phyloP scores from a whole-genome alignment of 768 basidiomycete genomes.

The Phlegmacium glaucopus region DNA sequence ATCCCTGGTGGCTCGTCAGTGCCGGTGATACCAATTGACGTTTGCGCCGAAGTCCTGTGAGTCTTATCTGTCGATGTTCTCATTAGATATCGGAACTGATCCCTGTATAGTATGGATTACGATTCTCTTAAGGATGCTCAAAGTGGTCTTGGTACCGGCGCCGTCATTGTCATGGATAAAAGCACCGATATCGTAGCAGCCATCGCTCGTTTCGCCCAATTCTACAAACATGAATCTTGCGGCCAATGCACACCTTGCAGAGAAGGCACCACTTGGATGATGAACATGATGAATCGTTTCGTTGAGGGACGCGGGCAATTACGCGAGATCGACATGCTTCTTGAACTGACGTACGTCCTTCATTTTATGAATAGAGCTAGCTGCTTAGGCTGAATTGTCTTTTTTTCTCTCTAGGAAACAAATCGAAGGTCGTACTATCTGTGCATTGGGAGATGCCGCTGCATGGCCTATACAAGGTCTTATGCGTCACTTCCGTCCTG shows the following conservation, averaged over 20 bases:
- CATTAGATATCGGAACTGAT: neutral
- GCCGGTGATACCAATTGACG: conserved; percentile 81
- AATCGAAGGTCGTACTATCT: conserved; percentile 95
- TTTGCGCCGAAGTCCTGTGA: conserved; percentile 85
- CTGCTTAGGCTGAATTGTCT: neutral
- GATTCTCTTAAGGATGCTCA: conserved; percentile 96
- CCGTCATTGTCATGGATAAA: conserved; percentile 99
- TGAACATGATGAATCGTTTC: conserved; percentile 99
- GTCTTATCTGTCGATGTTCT: conserved; percentile 25
- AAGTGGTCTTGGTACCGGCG: conserved; percentile 96
- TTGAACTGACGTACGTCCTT: conserved; percentile 78
- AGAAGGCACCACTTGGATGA: conserved; percentile 98
- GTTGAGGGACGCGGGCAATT: conserved; percentile 87
- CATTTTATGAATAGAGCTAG: neutral
- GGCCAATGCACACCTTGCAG: conserved; percentile 96
- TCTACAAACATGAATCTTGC: conserved; percentile 99
- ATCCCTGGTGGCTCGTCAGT: conserved; percentile 95
- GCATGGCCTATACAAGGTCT: conserved; percentile 99
- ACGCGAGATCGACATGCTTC: conserved; percentile 97
- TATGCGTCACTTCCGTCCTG: conserved; percentile 96
- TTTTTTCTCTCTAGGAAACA: conserved; percentile 73
- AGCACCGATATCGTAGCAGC: conserved; percentile 91
- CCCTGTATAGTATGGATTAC: conserved; percentile 80
- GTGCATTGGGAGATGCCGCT: conserved; percentile 94
- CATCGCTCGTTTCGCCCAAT: conserved; percentile 93